These are phyloP conservation scores for Blumeria graminis DNA, from an alignment of 2,329 filamentous ascomycete species.

Conservation along the genomic window DNA sequence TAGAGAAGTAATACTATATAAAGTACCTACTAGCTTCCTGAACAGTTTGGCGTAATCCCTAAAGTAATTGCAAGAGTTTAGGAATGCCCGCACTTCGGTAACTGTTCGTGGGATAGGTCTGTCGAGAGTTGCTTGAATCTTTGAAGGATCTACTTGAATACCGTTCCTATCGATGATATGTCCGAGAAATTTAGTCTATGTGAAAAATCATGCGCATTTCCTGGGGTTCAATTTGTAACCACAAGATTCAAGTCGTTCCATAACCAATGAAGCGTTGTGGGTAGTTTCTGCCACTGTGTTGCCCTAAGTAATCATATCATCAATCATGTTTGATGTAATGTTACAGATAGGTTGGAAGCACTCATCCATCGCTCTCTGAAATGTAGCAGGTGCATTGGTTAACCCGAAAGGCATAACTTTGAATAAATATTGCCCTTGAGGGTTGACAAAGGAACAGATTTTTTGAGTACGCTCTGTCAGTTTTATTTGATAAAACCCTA, in stretches of 20 bases:
- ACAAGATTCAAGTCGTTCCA: neutral
- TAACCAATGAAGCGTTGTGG: neutral
- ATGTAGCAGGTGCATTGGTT: neutral
- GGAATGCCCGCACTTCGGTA: neutral
- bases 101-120: neutral
- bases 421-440: neutral
- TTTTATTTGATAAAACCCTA: neutral
- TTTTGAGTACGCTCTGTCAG: neutral
- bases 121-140: neutral
- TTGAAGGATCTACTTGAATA: neutral
- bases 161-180: neutral
- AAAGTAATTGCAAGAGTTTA: neutral
- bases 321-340: constrained; percentile 1
- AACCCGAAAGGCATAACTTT: neutral
- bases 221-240: neutral
- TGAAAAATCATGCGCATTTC: neutral
- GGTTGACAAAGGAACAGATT: neutral
- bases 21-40: neutral
- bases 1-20: neutral
- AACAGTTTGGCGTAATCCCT: neutral
- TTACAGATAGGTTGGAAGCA: neutral
- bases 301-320: neutral
- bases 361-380: neutral
- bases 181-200: neutral
- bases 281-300: neutral